phyloP scores from a whole-genome alignment of 176 grass and related monocot genomes.

The Dendrocalamus sinicus region DNA sequence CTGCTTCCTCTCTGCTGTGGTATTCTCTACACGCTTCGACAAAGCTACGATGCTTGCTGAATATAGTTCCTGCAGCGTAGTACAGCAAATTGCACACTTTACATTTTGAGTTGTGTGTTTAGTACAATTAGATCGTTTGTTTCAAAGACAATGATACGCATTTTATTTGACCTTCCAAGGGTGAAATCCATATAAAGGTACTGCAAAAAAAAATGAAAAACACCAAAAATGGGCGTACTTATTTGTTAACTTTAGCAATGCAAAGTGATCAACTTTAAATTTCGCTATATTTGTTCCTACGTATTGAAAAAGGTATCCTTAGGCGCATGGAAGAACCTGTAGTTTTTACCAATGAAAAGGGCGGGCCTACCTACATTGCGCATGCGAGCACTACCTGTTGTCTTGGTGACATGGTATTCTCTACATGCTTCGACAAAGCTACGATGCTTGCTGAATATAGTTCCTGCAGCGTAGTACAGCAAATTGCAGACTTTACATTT shows the following conservation, averaged over 20 bases:
- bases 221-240: no score
- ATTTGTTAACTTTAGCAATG: neutral
- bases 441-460: neutral
- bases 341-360: slow-evolving; percentile 31
- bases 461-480: slow-evolving; percentile 11
- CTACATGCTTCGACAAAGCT: slow-evolving; percentile 15
- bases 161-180: neutral
- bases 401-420: neutral
- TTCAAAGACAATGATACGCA: neutral
- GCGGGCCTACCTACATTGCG: slow-evolving; percentile 31
- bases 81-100: neutral
- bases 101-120: slow-evolving; percentile 30
- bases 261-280: neutral
- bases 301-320: slow-evolving; percentile 5
- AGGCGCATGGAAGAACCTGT: slow-evolving; percentile 4
- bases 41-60: neutral
- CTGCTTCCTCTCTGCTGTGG: slow-evolving; percentile 15
- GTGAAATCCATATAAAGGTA: neutral
- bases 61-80: slow-evolving; percentile 23
- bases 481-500: slow-evolving; percentile 9
- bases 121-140: neutral
- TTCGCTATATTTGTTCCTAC: slow-evolving; percentile 14
- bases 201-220: no score
- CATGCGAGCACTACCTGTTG: slow-evolving; percentile 41
- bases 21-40: slow-evolving; percentile 17